These are phyloP conservation scores for Trametes meyenii DNA, from an alignment of 768 basidiomycete genomes.

Conservation along the genomic window DNA sequence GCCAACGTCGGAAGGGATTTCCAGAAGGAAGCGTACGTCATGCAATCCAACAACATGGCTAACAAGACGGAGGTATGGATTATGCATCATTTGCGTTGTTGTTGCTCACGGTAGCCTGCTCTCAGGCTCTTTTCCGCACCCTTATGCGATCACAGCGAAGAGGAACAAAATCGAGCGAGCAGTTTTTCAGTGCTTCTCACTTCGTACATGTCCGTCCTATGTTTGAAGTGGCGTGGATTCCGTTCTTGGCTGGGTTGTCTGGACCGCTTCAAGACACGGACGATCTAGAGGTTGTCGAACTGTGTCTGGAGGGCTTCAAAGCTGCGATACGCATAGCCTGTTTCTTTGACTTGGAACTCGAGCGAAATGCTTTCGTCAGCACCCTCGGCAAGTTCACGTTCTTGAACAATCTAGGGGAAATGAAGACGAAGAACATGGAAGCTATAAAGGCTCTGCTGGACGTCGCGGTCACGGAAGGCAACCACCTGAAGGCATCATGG, in stretches of 20 bases:
- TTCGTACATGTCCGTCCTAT: slow-evolving; percentile 96
- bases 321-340: slow-evolving; percentile 96
- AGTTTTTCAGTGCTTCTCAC: slow-evolving; percentile 96
- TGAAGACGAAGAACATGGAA: slow-evolving; percentile 99
- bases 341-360: slow-evolving; percentile 95
- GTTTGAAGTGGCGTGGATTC: slow-evolving; percentile 99
- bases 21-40: slow-evolving; percentile 93
- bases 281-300: slow-evolving; percentile 87
- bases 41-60: slow-evolving; percentile 95
- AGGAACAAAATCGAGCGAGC: slow-evolving; percentile 73
- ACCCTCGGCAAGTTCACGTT: slow-evolving; percentile 97
- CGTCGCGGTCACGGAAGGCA: slow-evolving; percentile 95
- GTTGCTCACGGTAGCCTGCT: background rate
- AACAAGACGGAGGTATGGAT: slow-evolving; percentile 86
- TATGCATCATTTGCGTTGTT: background rate
- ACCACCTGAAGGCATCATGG: slow-evolving; percentile 95
- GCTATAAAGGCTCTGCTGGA: slow-evolving; percentile 95
- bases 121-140: slow-evolving; percentile 86
- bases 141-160: slow-evolving; percentile 93
- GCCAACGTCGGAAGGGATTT: slow-evolving; percentile 92
- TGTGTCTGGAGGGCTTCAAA: slow-evolving; percentile 95
- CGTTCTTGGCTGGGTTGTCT: slow-evolving; percentile 93
- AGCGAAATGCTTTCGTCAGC: slow-evolving; percentile 98
- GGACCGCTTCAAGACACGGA: slow-evolving; percentile 94
- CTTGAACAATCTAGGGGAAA: slow-evolving; percentile 96